Base-by-base conservation (phyloP, 176 grass and related monocot species). In the Bothriochloa decipiens region DNA sequence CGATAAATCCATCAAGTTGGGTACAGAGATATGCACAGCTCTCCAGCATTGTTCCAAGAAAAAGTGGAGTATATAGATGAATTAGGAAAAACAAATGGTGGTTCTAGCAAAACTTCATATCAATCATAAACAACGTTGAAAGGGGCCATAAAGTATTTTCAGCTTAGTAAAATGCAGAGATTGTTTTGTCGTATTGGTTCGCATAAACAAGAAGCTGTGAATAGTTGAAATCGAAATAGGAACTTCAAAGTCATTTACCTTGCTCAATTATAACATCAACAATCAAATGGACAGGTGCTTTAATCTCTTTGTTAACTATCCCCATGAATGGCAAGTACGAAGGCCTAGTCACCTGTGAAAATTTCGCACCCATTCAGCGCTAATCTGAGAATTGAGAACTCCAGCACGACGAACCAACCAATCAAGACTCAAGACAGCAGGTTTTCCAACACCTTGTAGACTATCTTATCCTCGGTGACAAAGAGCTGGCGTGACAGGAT, bases 261-360 rank as follows among this genome's bases (percentile, higher is more conserved):
- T 91, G 88, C 73, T 93, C 86, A 65, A 90, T 66, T 43, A 92
- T 88, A 81, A 92, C 80, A 46, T 86, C 90, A 79, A 95, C 68
- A 25, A 92, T 88, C 50, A 88, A 86, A 85, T 92, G 87, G 70
- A 92, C 90, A 61, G 93, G 88, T 17, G 91, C 81, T 84, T 82
- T 78, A 36, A 84, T 90, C 67, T 91, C 87, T 58, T 89, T 90
- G 33, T 92, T 82, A 25, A 77, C 68, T 74, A 81, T 75, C 28
- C 88, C 86, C 80, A 82, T 73, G 62, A 92, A 89, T 1, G 88
- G 86, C 12, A 91, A 72, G 84, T 89, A 85, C 2, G 86, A 93
- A 77, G 91, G 88, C 36, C 94, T 84, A 43, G 17, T 85, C 29
- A 52, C 86, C 86, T 96, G 76, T 33, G 22, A 87, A 75, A 50